Base-by-base conservation (phyloP, 2,329 filamentous ascomycete species). In the Hypomyces rosellus region DNA sequence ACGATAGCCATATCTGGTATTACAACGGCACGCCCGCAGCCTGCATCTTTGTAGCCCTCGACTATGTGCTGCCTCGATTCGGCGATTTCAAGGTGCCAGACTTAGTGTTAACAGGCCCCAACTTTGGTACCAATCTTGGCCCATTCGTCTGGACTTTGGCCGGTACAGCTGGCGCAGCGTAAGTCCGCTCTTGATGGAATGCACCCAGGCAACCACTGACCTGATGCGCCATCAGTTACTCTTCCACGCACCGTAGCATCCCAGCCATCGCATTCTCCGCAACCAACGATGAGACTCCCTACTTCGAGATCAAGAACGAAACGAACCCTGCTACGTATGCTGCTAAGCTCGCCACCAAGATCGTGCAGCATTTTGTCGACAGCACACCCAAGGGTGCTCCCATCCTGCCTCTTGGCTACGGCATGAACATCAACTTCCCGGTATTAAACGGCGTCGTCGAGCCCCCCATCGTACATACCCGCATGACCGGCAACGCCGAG, bases 1-100 rank as follows among this genome's bases (percentile, higher is more conserved):
- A 63, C 16, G 75, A 81, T 50, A 66, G 66, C 47, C 70, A 78
- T 53, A 78, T 82, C 55, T 82, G 76, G 76, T 81, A 82, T 59
- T 82, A 81, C 63, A 78, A 81, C 48, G 78, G 78, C 18, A 82
- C 78, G 0, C 76, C 79, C 0, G 76, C 75, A 0, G 73, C 77
- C 0, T 77, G 74, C 56, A 77, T 75, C 1, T 75, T 80, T 51
- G 75, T 82, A 5, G 77, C 72, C 2, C 69, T 81, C 5, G 77
- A 81, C 65, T 79, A 76, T 41, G 74, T 82, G 8, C 66, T 81
- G 14, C 77, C 77, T 1, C 64, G 60, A 13, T 76, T 71, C 58
- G 70, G 69, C 54, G 67, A 74, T 57, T 72, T 76, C 57, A 66
- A 61, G n/a, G 68, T 69, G 2, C 75, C 76, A 1, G 78, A 82